Base-by-base conservation (phyloP, 2,329 filamentous ascomycete genomes). In the Nigrospora sphaerica region DNA sequence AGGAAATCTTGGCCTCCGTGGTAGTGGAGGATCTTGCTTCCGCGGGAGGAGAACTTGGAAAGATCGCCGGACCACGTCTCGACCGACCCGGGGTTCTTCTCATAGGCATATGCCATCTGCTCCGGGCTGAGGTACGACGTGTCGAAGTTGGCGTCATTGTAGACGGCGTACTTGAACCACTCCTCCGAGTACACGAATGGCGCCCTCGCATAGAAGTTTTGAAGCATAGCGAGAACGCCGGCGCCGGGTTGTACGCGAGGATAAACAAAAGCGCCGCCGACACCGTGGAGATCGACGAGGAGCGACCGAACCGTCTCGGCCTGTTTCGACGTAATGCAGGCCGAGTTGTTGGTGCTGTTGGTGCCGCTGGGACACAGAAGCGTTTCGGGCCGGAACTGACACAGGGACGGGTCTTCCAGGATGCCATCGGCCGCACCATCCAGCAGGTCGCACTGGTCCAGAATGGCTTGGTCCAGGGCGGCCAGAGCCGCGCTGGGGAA, bases 171-270 rank as follows among this genome's bases (percentile, higher is more conserved):
- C 32, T 63, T 64, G 57, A 69, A 71, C 72, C 71, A 78, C 53
- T 74, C 69, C 9, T 57, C 55, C 5, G 41, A 17, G 28, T 71
- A 73, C 2, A 55, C 51, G 52, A 72, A 74, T 1, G 69, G 61
- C 6, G 47, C 32, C 35, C 58, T 61, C 43, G 71, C 66, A 12
- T 72, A 53, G 12, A 45, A 19, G 58, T 55, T 1, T 50, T 50
- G 17, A 64, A 62, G 5, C 67, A 50, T 44, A 6, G 67, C 42
- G 6, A 44, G 17, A 16, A 37, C 51, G 49, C 74, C 70, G 11
- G 66, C 64, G 14, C 75, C 74, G 7, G 71, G 73, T 41, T 74
- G 67, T 56, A 77, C 67, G n/a, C 68, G 63, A 2, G 75, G 74
- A 54, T 71, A 78, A n/a, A 75, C 64, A 2, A 77, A 57, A 3